These are phyloP conservation scores for Abrus pulchellus DNA, from an alignment of 306 rosid genomes.

Conservation along the genomic window DNA sequence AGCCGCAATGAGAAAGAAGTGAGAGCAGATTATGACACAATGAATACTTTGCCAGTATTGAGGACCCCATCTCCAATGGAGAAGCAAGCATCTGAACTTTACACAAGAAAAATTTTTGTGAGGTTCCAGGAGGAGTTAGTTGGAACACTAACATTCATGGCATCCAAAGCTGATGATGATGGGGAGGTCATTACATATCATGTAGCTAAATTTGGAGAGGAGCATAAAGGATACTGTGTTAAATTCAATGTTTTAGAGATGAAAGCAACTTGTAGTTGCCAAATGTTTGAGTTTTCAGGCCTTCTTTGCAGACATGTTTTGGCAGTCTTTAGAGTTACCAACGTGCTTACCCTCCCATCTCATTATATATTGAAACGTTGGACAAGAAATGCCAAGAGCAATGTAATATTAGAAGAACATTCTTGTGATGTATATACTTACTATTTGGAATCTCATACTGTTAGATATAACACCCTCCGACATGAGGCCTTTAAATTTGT, in stretches of 20 bases:
- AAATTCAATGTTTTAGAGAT: conserved; percentile 92
- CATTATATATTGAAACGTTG: conserved; percentile 95
- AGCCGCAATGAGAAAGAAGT: conserved; percentile 99
- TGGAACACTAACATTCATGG: conserved; percentile 93
- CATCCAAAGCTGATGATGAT: conserved; percentile 86
- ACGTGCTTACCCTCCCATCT: conserved; percentile 95
- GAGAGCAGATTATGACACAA: conserved; percentile 95
- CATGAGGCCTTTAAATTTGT: conserved; percentile 87
- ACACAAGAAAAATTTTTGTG: conserved; percentile 82
- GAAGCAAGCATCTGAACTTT: conserved; percentile 93
- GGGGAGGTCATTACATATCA: conserved; percentile 82
- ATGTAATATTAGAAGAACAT: conserved; percentile 84
- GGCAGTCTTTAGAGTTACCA: conserved; percentile 98
- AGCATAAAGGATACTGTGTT: conserved; percentile 78
- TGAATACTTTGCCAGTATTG: conserved; percentile 77
- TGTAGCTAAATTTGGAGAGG: conserved; percentile 96
- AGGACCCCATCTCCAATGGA: conserved; percentile 99
- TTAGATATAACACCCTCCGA: conserved; percentile 89
- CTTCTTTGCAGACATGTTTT: conserved; percentile 96
- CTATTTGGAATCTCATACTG: conserved; percentile 97
- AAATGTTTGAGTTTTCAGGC: conserved; percentile 99
- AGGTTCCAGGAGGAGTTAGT: conserved; percentile 98
- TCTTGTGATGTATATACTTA: conserved; percentile 73
- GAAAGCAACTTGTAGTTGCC: conserved; percentile 95
- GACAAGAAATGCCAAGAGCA: conserved; percentile 99